A percentile compares a stretch with the other conserved stretches of the same genome.
Evolutionary conservation across 2,329 filamentous ascomycete species (phyloP).

Genomic region (Diaporthe sp.): DNA sequence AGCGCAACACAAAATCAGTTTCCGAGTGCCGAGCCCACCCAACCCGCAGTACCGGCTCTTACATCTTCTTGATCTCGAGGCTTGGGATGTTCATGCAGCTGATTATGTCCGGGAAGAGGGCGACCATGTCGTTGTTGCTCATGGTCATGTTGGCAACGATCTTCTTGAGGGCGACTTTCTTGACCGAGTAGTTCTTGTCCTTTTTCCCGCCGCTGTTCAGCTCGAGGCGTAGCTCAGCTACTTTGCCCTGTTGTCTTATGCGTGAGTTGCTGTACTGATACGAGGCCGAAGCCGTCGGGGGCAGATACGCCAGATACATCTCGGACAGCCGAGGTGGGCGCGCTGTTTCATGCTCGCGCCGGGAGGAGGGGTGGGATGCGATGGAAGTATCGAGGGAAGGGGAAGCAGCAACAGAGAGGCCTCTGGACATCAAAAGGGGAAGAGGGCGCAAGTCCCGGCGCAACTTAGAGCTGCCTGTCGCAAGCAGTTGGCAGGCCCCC

Average conservation of each 20-base stretch:
- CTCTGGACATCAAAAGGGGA: neutral
- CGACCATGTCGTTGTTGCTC: slow-evolving; percentile 99
- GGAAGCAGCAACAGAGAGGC: slow-evolving; percentile 30
- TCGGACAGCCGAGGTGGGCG: slow-evolving; percentile 37
- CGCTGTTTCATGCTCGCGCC: slow-evolving; percentile 23
- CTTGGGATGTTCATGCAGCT: slow-evolving; percentile 94
- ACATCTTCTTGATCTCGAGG: slow-evolving; percentile 99
- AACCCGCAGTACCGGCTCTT: slow-evolving; percentile 48
- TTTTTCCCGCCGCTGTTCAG: slow-evolving; percentile 95
- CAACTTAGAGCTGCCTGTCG: neutral
- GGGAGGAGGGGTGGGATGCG: neutral
- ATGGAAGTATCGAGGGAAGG: slow-evolving; percentile 5
- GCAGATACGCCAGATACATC: slow-evolving; percentile 69
- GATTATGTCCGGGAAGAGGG: slow-evolving; percentile 94
- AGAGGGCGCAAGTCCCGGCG: neutral
- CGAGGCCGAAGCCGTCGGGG: slow-evolving; percentile 54
- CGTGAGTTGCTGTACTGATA: slow-evolving; percentile 50
- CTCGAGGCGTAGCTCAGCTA: slow-evolving; percentile 95
- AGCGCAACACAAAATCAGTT: slow-evolving; percentile 39
- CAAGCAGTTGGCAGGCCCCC: neutral
- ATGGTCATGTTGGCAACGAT: slow-evolving; percentile 99
- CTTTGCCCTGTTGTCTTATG: slow-evolving; percentile 90
- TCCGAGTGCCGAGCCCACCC: neutral
- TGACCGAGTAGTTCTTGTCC: slow-evolving; percentile 94
- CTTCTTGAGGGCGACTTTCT: slow-evolving; percentile 99